Conservation (phyloP, 2,329 filamentous ascomycete genomes). For the Blumeria graminis region DNA sequence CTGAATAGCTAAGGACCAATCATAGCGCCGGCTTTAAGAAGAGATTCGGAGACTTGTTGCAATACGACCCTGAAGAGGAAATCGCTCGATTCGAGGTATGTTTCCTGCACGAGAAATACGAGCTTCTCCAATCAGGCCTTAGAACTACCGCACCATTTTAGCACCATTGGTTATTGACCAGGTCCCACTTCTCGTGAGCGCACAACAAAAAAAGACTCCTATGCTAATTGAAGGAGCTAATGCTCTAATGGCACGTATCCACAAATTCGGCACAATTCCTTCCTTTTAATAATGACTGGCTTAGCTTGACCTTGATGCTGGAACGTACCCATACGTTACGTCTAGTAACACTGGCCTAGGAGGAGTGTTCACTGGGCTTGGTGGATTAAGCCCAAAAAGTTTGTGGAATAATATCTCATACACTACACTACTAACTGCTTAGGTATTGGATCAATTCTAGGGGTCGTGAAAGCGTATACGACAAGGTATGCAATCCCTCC, state of each 20-base stretch:
- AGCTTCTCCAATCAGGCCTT: neutral
- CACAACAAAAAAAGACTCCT: conserved; percentile 30
- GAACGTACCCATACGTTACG: conserved; percentile 23
- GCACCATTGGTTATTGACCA: conserved; percentile 36
- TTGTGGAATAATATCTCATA: neutral
- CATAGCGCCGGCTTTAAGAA: conserved; percentile 31
- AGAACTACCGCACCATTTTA: conserved; percentile 28
- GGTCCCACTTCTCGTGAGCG: conserved; percentile 35
- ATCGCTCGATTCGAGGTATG: conserved; percentile 30
- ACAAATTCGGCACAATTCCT: neutral
- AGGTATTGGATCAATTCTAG: conserved; percentile 31
- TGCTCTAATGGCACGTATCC: conserved; percentile 3
- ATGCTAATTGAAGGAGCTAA: conserved; percentile 37
- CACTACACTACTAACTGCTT: neutral
- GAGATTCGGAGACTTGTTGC: conserved; percentile 39
- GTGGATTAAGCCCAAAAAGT: conserved; percentile 29
- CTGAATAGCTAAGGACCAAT: neutral
- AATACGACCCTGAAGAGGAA: conserved; percentile 46
- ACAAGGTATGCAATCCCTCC: conserved; percentile 1
- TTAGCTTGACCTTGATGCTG: conserved; percentile 28
- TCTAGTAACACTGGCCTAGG: conserved; percentile 27
- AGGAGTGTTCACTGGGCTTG: conserved; percentile 37
- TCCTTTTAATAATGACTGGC: neutral
- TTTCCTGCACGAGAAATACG: neutral
- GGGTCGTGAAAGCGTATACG: conserved; percentile 39